These are phyloP conservation scores for Phascolomyces articulosus DNA, from an alignment of 371 early-diverging fungal genomes.

Conservation along the genomic window DNA sequence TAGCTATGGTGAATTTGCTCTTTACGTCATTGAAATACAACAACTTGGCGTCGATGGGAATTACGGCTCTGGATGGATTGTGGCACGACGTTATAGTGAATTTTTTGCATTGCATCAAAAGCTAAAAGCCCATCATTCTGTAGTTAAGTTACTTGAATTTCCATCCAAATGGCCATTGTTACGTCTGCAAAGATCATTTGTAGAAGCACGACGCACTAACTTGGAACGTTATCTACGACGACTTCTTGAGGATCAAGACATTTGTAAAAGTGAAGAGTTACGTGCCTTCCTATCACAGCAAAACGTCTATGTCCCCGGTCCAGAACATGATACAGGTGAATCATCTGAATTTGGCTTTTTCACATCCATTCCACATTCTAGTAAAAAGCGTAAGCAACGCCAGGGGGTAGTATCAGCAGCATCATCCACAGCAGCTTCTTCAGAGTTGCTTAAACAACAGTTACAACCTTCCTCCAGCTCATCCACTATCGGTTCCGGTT, in stretches of 20 bases:
- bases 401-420: too few relatives aligned
- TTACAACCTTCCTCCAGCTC: conserved; percentile 21
- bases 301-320: conserved; percentile 52
- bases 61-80: conserved; percentile 77
- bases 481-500: conserved; percentile 8
- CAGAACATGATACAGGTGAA: conserved; percentile 25
- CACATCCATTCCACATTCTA: conserved; percentile 13
- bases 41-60: conserved; percentile 57
- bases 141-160: conserved; percentile 69
- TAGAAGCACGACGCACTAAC: conserved; percentile 70
- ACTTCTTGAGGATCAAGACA: conserved; percentile 52
- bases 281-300: conserved; percentile 70
- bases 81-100: conserved; percentile 80
- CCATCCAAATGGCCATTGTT: conserved; percentile 74
- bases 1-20: conserved; percentile 65
- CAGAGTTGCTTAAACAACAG: conserved; percentile 10
- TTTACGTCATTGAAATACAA: conserved; percentile 82
- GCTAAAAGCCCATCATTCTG: conserved; percentile 58
- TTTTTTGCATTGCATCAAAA: conserved; percentile 78
- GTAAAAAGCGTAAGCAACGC: not conserved
- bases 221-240: conserved; percentile 77
- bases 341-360: conserved; percentile 20
- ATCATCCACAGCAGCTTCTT: too few relatives aligned
- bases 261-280: conserved; percentile 62
- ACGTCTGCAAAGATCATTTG: conserved; percentile 62